Base-by-base conservation (phyloP, 176 grass and related monocot genomes). In the Oryza rufipogon region DNA sequence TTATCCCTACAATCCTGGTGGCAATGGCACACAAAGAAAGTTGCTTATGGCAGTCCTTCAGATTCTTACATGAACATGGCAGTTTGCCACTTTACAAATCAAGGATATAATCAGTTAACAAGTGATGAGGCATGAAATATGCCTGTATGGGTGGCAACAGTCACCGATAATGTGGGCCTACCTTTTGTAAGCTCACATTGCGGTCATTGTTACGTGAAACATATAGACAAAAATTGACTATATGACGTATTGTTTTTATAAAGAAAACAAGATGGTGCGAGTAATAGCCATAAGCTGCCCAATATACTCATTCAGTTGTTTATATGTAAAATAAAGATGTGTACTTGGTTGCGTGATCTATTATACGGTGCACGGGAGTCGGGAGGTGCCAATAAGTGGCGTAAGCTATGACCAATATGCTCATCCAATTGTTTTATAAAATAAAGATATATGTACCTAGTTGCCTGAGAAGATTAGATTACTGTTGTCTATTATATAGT, bases 1-100 rank as follows among this genome's bases (percentile, higher is more conserved):
- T 41, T 41, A 41, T 41, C 58, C 36, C 71, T 63, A 13, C 26
- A 70, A 75, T 47, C 36, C 74, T 82, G 74, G n/a, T 68, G 73
- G 12, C 73, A 64, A 7, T 82, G 71, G 6, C 51, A 34, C 63
- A 75, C 11, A 77, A 77, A 26, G 41, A 80, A 80, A 52, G 16
- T 61, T 61, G 63, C 10, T 65, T 0, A 4, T 78, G 52, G 3
- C 36, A 45, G 39, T 65, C 52, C 52, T 56, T 56, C 17, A 5
- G 52, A 56, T 20, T 56, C 52, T 56, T 20, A 7, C 7, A 56
- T 56, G 52, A 56, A 56, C 52, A 19, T 60, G 12, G 11, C 17
- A 7, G 7, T 20, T 51, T 44, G 0, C 16, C 34, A 44, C 46
- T 19, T 56, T 16, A 19, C 1, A 39, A 17, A 66, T 66, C 26